These are phyloP conservation scores for Adansonia gregorii DNA, from an alignment of 441 rosid species.

Conservation along the genomic window DNA sequence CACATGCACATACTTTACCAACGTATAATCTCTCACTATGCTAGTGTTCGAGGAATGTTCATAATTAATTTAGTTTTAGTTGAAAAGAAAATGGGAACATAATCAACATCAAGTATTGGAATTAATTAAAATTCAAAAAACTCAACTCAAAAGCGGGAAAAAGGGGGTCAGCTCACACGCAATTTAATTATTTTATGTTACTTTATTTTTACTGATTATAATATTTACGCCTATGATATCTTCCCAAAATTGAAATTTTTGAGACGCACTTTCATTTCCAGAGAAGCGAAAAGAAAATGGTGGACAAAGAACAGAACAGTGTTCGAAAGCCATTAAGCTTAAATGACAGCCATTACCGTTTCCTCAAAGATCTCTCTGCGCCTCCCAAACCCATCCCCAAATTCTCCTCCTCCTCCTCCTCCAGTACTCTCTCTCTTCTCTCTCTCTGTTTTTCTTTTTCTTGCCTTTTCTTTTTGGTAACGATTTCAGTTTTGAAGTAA, in stretches of 20 bases:
- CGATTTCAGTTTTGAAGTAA: not conserved
- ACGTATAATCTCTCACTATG: too few relatives aligned
- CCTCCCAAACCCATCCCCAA: slow-evolving; percentile 35
- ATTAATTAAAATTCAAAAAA: not conserved
- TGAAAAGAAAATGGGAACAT: not conserved
- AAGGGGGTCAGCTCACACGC: not conserved
- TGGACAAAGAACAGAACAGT: slow-evolving; percentile 40
- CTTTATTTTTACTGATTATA: too few relatives aligned
- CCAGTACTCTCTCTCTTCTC: slow-evolving; percentile 7
- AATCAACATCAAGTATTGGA: not conserved
- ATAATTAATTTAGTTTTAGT: too few relatives aligned
- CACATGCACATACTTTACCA: too few relatives aligned
- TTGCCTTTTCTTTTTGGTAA: not conserved
- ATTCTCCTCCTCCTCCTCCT: not conserved
- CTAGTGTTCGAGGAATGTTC: too few relatives aligned
- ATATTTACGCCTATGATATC: not conserved
- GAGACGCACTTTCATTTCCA: not conserved
- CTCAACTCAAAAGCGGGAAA: slow-evolving; percentile 2
- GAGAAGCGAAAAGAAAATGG: slow-evolving; percentile 42
- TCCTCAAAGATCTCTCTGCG: slow-evolving; percentile 70
- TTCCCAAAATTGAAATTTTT: not conserved
- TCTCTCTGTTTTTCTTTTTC: not conserved
- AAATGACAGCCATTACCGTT: slow-evolving; percentile 73
- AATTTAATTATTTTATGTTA: not conserved
- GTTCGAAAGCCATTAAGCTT: slow-evolving; percentile 62